Evolutionary conservation across 306 rosid species (phyloP), one percentile per base, ranked within the genome.

Genomic region (Luffa acutangula): DNA sequence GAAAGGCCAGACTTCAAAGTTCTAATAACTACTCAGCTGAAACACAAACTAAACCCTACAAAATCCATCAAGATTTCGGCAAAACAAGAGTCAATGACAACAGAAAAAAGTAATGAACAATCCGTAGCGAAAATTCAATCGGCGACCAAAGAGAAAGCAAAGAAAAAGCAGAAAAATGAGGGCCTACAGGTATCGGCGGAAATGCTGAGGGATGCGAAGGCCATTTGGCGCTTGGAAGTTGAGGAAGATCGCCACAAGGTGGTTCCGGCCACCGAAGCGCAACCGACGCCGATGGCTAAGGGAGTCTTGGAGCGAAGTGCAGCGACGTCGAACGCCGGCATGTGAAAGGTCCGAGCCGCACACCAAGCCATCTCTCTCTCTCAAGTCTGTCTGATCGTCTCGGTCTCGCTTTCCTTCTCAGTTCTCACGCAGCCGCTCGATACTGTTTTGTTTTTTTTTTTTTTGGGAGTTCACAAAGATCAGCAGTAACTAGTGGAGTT

Each of bases 131-230:
- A 6, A 42, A 9, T 8, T n/a, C 11, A 31, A 76, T 31, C 31
- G n/a, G 43, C 4, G 58, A 57, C 9, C 41, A 73, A 80, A 31
- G 52, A 54, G 46, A 25, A 54, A 14, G 37, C 41, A 34, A 74
- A 21, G 1, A 34, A 15, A 52, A 36, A 17, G 76, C 37, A 57
- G 51, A 76, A 46, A 58, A 67, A 45, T 71, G 57, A 59, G 73
- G 25, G 64, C 52, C 83, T 81, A 92, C 97, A 53, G 74, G 91
- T 0, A 58, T 87, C 86, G 7, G 91, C 80, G 70, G 98, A 92
- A 72, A 89, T 87, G 83, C 88, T 82, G 39, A 84, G 66, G 87
- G 91, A 91, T 63, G 96, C 87, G 76, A 94, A 94, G 39, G 96
- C 92, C 31, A 59, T 0, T 79, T 87, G 77, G 78, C 87, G 95